These are phyloP conservation scores for Mucor racemosus DNA, from an alignment of 371 early-diverging fungal genomes.

Conservation along the genomic window DNA sequence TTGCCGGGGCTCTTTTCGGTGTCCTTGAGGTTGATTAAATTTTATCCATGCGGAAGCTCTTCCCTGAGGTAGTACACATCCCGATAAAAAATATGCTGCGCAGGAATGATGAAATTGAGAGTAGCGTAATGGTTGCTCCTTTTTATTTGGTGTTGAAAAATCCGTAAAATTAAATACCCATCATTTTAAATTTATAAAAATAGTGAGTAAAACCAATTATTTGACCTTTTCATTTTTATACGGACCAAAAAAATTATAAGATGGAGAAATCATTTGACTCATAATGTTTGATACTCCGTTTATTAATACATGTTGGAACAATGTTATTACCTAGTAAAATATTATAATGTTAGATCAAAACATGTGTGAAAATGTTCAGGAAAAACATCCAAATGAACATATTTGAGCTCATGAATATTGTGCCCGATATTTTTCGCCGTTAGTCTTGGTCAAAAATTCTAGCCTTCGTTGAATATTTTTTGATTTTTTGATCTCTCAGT, in stretches of 20 bases:
- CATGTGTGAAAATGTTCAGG: no score
- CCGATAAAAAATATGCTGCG: background rate
- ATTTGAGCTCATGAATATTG: no score
- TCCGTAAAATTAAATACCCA: no score
- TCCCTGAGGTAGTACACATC: background rate
- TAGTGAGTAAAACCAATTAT: background rate
- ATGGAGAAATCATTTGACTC: background rate
- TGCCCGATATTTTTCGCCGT: no score
- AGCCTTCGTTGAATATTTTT: no score
- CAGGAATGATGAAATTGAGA: background rate
- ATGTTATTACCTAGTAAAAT: no score
- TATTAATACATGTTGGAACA: background rate
- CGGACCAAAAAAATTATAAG: background rate
- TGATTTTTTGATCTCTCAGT: no score
- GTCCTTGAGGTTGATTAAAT: background rate
- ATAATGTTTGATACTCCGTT: background rate
- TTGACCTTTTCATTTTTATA: background rate
- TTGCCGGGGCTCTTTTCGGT: background rate
- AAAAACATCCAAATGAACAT: no score
- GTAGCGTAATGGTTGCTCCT: background rate
- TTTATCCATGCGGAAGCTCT: background rate
- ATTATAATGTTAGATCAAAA: no score
- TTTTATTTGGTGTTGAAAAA: background rate
- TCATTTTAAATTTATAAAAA: background rate
- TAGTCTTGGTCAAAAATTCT: no score